Evolutionary conservation across 371 early-diverging fungal genomes (phyloP).

Genomic region (Rhizopus sp.): DNA sequence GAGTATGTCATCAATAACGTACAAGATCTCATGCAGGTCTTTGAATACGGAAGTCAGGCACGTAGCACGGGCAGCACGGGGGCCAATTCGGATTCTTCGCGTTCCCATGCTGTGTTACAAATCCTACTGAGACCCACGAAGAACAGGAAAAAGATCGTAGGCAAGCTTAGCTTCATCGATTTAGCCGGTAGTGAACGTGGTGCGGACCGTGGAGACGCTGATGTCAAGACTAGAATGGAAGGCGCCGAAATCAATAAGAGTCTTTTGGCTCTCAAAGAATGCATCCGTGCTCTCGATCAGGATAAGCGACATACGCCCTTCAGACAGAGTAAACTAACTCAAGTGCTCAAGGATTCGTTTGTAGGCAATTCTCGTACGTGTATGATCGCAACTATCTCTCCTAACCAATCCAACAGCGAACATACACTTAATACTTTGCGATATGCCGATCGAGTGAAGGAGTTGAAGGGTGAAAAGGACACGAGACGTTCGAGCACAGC

Average conservation of each 20-base stretch:
- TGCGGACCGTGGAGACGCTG: constrained; percentile 93
- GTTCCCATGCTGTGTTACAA: constrained; percentile 94
- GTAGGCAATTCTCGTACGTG: constrained; percentile 97
- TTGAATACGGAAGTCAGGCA: constrained; percentile 88
- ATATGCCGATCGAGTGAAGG: constrained; percentile 97
- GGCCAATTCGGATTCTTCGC: constrained; percentile 79
- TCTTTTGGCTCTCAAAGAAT: constrained; percentile 96
- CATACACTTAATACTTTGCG: constrained; percentile 98
- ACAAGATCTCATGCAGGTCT: constrained; percentile 87
- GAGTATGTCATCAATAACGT: constrained; percentile 85
- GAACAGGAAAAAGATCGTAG: constrained; percentile 56
- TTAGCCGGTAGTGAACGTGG: constrained; percentile 94
- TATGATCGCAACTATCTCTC: constrained; percentile 98
- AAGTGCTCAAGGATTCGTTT: constrained; percentile 97
- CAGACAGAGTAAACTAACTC: constrained; percentile 97
- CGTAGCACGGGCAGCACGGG: constrained; percentile 90
- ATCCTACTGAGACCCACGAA: constrained; percentile 66
- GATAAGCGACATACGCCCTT: constrained; percentile 96
- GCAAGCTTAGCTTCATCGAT: constrained; percentile 86
- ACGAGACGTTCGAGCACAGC: constrained; percentile 6
- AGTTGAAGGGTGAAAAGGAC: constrained; percentile 73
- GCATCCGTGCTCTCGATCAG: constrained; percentile 97
- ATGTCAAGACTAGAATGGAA: constrained; percentile 93
- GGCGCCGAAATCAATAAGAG: constrained; percentile 99
- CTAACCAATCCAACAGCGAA: constrained; percentile 90